Percentiles rank a stretch among this genome's conserved stretches.
phyloP scores from a whole-genome alignment of 2,329 filamentous ascomycete genomes.

The Aureobasidium lini region DNA sequence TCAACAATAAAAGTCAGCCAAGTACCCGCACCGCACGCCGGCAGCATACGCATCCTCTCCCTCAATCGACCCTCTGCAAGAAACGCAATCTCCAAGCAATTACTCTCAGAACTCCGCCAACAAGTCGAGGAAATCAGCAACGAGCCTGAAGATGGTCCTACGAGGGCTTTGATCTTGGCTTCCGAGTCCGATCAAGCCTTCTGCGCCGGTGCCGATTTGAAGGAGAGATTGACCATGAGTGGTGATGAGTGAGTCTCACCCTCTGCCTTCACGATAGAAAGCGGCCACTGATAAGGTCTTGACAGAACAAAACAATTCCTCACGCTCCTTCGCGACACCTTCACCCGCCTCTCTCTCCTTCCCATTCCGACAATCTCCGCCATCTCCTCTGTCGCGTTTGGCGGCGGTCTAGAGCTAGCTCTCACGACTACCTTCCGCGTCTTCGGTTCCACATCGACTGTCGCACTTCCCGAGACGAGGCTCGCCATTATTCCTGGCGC shows the following conservation, averaged over 20 bases:
- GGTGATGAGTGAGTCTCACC: conserved; percentile 60
- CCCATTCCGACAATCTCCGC: conserved; percentile 86
- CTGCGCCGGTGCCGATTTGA: conserved; percentile 90
- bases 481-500: conserved; percentile 93
- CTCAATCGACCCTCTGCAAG: conserved; percentile 78
- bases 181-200: conserved; percentile 83
- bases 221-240: conserved; percentile 72
- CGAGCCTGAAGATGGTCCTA: conserved; percentile 51
- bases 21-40: conserved; percentile 68
- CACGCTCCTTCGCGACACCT: conserved; percentile 63
- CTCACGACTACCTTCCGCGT: conserved; percentile 85
- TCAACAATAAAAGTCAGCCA: conserved; percentile 58
- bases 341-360: conserved; percentile 64
- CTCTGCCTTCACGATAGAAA: neutral
- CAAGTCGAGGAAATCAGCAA: conserved; percentile 66
- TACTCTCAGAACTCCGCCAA: conserved; percentile 63
- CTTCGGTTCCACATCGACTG: conserved; percentile 66
- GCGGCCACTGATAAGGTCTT: neutral
- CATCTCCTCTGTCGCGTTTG: conserved; percentile 77
- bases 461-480: conserved; percentile 85
- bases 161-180: conserved; percentile 73
- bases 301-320: conserved; percentile 73
- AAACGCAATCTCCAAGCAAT: conserved; percentile 79
- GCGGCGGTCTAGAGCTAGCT: conserved; percentile 88
- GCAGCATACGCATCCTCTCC: conserved; percentile 80